Percentiles rank a stretch among this genome's conserved stretches.
Evolutionary conservation across 2,329 filamentous ascomycete species (phyloP).

Genomic region (Colletotrichum sp.): DNA sequence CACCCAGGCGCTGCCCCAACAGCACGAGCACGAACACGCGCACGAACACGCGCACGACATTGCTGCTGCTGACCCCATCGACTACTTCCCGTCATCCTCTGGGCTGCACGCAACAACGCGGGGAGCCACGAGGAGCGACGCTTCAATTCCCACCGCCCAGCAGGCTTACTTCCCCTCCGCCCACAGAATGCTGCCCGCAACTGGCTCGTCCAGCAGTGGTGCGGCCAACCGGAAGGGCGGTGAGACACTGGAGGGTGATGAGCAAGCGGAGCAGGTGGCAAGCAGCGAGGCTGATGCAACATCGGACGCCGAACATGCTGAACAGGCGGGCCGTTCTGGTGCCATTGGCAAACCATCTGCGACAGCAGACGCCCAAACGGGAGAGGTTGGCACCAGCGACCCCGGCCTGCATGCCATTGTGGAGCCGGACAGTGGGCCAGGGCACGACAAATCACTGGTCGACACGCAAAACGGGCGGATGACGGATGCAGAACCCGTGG

Average conservation of each 20-base stretch:
- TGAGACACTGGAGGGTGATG: slow-evolving; percentile 6
- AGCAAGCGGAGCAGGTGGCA: slow-evolving; percentile 4
- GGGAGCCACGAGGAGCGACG: background rate
- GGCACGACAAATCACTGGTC: slow-evolving; percentile 17
- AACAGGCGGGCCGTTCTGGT: slow-evolving; percentile 11
- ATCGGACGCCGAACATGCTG: background rate
- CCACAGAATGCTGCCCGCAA: background rate
- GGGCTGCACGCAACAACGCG: slow-evolving; percentile 7
- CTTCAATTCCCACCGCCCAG: background rate
- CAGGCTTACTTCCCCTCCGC: background rate
- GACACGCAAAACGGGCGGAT: slow-evolving; percentile 21
- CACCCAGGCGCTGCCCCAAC: background rate
- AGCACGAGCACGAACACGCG: background rate
- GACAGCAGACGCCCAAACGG: background rate
- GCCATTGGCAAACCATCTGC: slow-evolving; percentile 12
- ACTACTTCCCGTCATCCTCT: slow-evolving; percentile 4
- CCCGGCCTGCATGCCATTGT: slow-evolving; percentile 18
- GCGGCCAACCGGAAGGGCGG: slow-evolving; percentile 16
- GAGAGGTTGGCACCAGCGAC: background rate
- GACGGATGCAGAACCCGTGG: slow-evolving; percentile 22
- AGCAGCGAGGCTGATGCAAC: slow-evolving; percentile 17
- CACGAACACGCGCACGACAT: background rate
- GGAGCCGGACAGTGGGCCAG: background rate
- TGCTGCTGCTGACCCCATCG: background rate
- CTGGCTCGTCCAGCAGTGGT: background rate